Conservation (phyloP, 2,329 filamentous ascomycete genomes). For the Trichoderma harzianum region DNA sequence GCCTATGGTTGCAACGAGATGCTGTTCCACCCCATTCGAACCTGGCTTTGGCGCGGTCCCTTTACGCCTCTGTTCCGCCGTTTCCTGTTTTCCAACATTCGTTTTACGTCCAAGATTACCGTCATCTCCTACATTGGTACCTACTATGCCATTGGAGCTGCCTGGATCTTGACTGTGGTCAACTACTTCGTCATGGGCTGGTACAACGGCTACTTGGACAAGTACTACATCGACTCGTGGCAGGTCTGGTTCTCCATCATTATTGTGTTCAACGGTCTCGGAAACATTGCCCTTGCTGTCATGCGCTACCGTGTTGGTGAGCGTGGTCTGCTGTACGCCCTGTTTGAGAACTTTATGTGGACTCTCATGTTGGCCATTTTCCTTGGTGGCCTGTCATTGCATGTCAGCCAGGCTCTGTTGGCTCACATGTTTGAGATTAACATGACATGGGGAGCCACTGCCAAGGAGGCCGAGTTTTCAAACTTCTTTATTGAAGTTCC, state of each 20-base stretch:
- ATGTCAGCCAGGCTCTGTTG: slow-evolving; percentile 75
- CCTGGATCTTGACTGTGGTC: slow-evolving; percentile 68
- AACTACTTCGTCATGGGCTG: slow-evolving; percentile 77
- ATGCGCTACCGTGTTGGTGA: slow-evolving; percentile 72
- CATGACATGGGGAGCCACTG: slow-evolving; percentile 82
- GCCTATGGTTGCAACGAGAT: slow-evolving; percentile 82
- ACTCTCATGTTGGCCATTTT: slow-evolving; percentile 73
- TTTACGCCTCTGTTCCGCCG: slow-evolving; percentile 75
- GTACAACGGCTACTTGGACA: slow-evolving; percentile 73
- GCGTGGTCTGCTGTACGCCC: slow-evolving; percentile 52
- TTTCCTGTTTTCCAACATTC: slow-evolving; percentile 71
- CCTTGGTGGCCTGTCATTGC: slow-evolving; percentile 75
- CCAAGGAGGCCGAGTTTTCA: slow-evolving; percentile 76
- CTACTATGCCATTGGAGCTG: slow-evolving; percentile 74
- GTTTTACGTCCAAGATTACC: slow-evolving; percentile 71
- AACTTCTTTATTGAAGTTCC: slow-evolving; percentile 85
- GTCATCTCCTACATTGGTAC: slow-evolving; percentile 76
- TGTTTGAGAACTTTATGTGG: slow-evolving; percentile 70
- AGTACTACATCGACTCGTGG: slow-evolving; percentile 78
- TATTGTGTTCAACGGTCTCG: slow-evolving; percentile 72
- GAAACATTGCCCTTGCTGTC: slow-evolving; percentile 67
- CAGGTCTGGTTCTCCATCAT: slow-evolving; percentile 78
- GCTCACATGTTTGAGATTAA: slow-evolving; percentile 82
- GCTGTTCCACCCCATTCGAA: slow-evolving; percentile 72
- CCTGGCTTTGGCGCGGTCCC: slow-evolving; percentile 70